Evolutionary conservation across 257 asterid genomes (phyloP).

Genomic region (Nemophila menziesii): DNA sequence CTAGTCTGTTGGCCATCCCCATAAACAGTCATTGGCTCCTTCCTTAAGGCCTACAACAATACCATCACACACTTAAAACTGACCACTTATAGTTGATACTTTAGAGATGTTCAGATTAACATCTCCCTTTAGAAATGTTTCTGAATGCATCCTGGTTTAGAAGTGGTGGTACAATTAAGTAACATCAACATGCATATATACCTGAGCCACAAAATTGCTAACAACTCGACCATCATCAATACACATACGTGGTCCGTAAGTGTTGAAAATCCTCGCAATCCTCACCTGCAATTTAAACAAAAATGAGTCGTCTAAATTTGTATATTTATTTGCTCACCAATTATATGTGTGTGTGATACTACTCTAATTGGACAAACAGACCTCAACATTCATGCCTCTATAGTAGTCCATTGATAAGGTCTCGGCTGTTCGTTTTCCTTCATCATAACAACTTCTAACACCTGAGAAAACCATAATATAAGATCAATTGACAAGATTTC

Average conservation of each 20-base stretch:
- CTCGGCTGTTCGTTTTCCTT: constrained; percentile 86
- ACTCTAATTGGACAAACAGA: constrained; percentile 1
- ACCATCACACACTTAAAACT: constrained; percentile 5
- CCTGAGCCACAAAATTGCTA: constrained; percentile 94
- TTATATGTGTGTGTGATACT: too few relatives aligned
- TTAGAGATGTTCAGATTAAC: too few relatives aligned
- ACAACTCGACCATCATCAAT: constrained; percentile 88
- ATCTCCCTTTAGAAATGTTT: too few relatives aligned
- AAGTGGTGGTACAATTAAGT: too few relatives aligned
- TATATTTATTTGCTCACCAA: background rate
- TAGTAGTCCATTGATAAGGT: constrained; percentile 87
- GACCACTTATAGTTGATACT: too few relatives aligned
- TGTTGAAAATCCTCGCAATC: constrained; percentile 85
- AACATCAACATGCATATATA: constrained; percentile 6
- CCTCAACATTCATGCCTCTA: constrained; percentile 80
- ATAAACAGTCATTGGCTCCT: constrained; percentile 73
- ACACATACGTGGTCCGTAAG: constrained; percentile 95
- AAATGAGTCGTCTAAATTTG: background rate
- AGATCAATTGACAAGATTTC: background rate
- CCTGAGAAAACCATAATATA: constrained; percentile 31
- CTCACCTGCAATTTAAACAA: constrained; percentile 42
- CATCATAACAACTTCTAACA: constrained; percentile 86
- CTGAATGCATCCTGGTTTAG: too few relatives aligned
- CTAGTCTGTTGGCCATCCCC: constrained; percentile 95
- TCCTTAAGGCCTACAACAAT: constrained; percentile 57